Base-by-base conservation (phyloP, 345 rosid genomes). In the Raphanus sativus region DNA sequence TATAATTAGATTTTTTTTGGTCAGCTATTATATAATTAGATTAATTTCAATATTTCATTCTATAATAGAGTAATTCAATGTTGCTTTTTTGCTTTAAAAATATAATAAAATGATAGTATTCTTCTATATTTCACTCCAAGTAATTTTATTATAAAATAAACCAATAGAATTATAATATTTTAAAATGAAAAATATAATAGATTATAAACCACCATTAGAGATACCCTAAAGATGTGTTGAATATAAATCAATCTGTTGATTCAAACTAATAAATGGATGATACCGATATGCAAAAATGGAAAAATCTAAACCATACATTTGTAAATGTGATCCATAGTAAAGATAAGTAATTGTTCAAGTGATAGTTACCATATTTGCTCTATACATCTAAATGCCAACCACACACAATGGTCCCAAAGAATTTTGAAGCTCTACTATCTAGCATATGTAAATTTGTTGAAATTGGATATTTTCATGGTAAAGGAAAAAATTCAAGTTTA, bases 391-490 rank as follows among this genome's bases (percentile, higher is more conserved):
- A 40, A 62, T 24, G 42, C 54, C 67, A 79, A 63, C 79, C 67
- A 74, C 67, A 62, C 52, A 69, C 45, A 25, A 69, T 69, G 82
- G 82, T 74, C 82, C 82, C 60, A 61, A 0, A 40, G 8, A 40
- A 50, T 62, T 24, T 21, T 45, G 17, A 32, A 26, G 70, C 74
- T 61, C 73, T 36, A 67, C 48, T 38, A 26, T 29, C 54, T 61
- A 50, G 62, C 56, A 38, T 30, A 38, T 16, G 36, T 55, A 40
- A 64, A 58, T 34, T 1, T 25, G 60, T 67, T 50, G 17, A 66
- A 50, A 34, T 1, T 17, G 16, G 82, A 79, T 63, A 63, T 69
- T 69, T 74, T 79, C 42, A 62, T 6, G 64, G 50, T 21, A 4
- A 8, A 52, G 13, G 34, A 5, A 62, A 72, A 68, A 36, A 62